Percentiles rank a stretch among this genome's conserved stretches.
Evolutionary conservation across 2,329 filamentous ascomycete genomes (phyloP).

Genomic region (Fonsecaea monophora): DNA sequence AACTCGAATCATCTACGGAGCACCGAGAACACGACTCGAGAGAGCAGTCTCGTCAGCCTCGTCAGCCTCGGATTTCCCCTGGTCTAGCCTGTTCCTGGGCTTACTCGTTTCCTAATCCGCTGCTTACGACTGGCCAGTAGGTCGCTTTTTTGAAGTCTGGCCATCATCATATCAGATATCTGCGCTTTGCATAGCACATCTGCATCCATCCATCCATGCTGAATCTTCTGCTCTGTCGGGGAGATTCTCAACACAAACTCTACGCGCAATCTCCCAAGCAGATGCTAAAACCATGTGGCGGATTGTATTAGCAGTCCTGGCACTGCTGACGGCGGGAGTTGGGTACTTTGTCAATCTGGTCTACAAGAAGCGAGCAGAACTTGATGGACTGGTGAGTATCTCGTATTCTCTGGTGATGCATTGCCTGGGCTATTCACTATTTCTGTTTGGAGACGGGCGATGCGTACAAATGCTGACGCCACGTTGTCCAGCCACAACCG

Average conservation of each 20-base stretch:
- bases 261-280: neutral
- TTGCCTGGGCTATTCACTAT: neutral
- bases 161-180: neutral
- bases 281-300: slow-evolving; percentile 21
- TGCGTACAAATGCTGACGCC: neutral
- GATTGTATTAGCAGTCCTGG: slow-evolving; percentile 20
- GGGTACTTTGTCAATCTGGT: slow-evolving; percentile 36
- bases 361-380: slow-evolving; percentile 32
- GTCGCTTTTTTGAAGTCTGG: neutral
- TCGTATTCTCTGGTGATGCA: neutral
- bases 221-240: neutral
- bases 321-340: slow-evolving; percentile 23
- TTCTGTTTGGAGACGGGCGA: neutral
- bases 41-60: no score
- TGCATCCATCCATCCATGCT: neutral
- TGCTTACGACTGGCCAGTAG: slow-evolving; percentile 1
- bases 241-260: neutral
- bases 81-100: neutral
- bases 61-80: neutral
- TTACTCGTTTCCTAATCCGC: neutral
- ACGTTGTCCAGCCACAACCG: slow-evolving; percentile 37
- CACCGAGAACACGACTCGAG: no score
- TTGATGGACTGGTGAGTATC: slow-evolving; percentile 37
- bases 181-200: neutral
- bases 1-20: no score